Evolutionary conservation across 169 alveolate genomes (phyloP).

Genomic region (Babesia bovis): DNA sequence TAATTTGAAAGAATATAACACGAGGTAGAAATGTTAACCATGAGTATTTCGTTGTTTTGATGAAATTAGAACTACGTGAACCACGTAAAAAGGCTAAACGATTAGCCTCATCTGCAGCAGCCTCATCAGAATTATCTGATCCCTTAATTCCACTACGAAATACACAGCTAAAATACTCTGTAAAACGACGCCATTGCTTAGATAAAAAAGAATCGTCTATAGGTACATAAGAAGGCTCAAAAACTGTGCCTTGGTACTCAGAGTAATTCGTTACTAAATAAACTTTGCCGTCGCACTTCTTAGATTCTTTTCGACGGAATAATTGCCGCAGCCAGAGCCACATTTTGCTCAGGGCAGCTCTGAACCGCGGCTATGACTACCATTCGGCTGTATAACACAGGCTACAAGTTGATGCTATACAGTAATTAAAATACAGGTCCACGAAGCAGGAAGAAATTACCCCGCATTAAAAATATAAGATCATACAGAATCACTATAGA

Average conservation of each 20-base stretch:
- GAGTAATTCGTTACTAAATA: constrained; percentile 32
- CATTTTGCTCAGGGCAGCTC: constrained; percentile 7
- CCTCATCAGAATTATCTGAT: background rate
- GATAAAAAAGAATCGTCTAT: constrained; percentile 17
- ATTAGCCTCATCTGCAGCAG: constrained; percentile 32
- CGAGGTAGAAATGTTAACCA: constrained; percentile 62
- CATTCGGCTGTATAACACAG: background rate
- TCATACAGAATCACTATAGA: background rate
- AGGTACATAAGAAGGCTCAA: constrained; percentile 27
- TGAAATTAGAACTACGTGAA: constrained; percentile 23
- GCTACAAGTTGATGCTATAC: no score
- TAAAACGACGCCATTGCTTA: constrained; percentile 1
- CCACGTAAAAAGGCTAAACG: constrained; percentile 44
- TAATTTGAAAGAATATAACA: constrained; percentile 64
- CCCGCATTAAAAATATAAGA: no score
- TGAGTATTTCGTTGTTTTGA: constrained; percentile 70
- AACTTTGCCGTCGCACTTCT: constrained; percentile 18
- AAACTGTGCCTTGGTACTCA: constrained; percentile 23
- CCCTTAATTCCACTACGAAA: background rate
- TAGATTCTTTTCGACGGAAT: background rate
- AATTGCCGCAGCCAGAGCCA: constrained; percentile 8
- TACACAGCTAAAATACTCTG: background rate
- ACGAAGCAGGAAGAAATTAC: no score
- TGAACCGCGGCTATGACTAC: background rate
- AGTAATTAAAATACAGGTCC: no score